phyloP scores from a whole-genome alignment of 345 rosid species.

The Melaleuca alternifolia region DNA sequence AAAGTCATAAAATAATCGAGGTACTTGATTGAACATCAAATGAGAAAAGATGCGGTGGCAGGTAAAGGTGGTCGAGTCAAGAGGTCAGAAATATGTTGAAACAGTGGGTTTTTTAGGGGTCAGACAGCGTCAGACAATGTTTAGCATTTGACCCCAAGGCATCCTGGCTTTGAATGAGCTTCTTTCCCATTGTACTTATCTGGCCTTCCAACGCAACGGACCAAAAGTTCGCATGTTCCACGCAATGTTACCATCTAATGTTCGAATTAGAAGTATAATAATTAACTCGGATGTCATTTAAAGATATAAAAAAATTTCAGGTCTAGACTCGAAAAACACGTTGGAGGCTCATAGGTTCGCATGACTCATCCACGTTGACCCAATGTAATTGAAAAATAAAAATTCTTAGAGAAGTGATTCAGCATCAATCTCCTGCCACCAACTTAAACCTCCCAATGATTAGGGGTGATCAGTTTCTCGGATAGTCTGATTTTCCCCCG shows the following conservation, averaged over 20 bases:
- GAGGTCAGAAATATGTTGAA: not conserved
- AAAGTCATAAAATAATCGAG: not conserved
- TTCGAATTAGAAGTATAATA: not conserved
- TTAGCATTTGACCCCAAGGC: not conserved
- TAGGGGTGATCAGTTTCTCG: no score
- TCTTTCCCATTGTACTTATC: not conserved
- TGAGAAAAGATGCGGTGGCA: not conserved
- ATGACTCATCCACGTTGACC: not conserved
- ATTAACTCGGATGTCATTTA: not conserved
- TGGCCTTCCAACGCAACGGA: not conserved
- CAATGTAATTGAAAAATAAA: not conserved
- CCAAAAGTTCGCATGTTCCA: not conserved
- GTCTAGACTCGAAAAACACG: not conserved
- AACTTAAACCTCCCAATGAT: not conserved
- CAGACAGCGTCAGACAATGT: not conserved
- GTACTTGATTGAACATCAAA: not conserved
- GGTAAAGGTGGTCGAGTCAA: not conserved
- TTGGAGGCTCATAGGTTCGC: not conserved
- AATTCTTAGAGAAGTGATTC: not conserved
- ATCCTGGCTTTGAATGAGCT: not conserved
- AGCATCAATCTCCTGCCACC: not conserved
- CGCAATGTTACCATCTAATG: not conserved
- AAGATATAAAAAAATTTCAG: not conserved
- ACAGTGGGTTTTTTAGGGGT: not conserved
- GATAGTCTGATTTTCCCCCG: no score